Evolutionary conservation across 2,329 filamentous ascomycete species (phyloP).

Genomic region (Ustilaginoidea virens): DNA sequence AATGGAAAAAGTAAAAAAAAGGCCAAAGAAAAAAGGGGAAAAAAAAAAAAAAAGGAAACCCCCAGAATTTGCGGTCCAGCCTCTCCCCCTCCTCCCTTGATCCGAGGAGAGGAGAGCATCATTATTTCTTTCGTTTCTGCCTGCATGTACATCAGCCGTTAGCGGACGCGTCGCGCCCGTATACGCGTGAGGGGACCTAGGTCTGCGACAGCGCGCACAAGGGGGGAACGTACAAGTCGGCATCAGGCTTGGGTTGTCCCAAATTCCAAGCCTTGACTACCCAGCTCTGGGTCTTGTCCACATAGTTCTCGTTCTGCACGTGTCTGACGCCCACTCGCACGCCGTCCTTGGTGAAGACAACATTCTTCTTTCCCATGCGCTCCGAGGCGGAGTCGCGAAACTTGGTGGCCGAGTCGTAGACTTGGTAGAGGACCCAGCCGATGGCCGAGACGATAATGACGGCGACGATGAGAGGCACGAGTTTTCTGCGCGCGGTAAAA

Average conservation of each 20-base stretch:
- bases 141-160: no score
- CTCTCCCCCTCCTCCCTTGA: no score
- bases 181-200: no score
- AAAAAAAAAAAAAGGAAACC: no score
- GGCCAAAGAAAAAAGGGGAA: no score
- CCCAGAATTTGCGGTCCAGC: no score
- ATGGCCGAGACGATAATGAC: constrained; percentile 37
- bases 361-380: constrained; percentile 61
- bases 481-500: no score
- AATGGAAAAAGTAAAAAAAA: no score
- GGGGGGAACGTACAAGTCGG: constrained; percentile 8
- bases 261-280: constrained; percentile 53
- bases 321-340: constrained; percentile 57
- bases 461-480: constrained; percentile 52
- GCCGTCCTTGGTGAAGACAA: constrained; percentile 62
- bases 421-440: constrained; percentile 55
- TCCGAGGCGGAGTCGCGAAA: constrained; percentile 50
- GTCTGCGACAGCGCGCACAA: background rate
- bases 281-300: constrained; percentile 57
- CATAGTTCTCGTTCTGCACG: constrained; percentile 51
- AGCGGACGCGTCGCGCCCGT: no score
- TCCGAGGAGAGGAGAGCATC: no score
- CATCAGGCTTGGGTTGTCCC: constrained; percentile 16
- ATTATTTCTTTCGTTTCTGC: no score
- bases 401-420: constrained; percentile 52